Evolutionary conservation across 768 basidiomycete species (phyloP).

Genomic region (Tulasnella sp.): DNA sequence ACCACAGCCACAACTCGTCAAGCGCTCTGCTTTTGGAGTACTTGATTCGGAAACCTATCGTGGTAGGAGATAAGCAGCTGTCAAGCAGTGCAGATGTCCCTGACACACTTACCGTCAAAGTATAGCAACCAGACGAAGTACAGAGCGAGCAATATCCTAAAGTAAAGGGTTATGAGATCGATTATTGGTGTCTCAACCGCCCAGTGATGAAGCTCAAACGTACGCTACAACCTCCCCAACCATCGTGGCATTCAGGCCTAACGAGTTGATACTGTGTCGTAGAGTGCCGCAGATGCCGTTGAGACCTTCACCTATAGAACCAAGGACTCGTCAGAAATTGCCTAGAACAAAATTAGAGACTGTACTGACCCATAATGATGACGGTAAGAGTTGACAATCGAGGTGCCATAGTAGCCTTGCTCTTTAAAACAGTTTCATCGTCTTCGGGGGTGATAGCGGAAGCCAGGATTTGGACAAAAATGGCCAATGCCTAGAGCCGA

Average conservation of each 20-base stretch:
- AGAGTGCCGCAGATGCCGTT: constrained; percentile 17
- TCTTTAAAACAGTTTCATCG: neutral
- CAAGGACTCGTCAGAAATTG: neutral
- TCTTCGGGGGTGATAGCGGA: neutral
- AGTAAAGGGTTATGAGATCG: neutral
- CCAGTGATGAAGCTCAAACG: neutral
- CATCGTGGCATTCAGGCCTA: neutral
- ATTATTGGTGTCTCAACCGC: too few relatives aligned
- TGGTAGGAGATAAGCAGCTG: neutral
- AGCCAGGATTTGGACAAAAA: neutral
- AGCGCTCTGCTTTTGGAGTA: neutral
- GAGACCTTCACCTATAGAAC: constrained; percentile 8
- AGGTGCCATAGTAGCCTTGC: neutral
- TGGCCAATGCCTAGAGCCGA: neutral
- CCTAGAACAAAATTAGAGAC: neutral
- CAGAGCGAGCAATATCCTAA: neutral
- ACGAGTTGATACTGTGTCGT: neutral
- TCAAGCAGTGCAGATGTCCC: neutral
- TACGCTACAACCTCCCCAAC: neutral
- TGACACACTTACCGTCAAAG: constrained; percentile 3
- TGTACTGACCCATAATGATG: neutral
- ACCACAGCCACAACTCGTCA: neutral
- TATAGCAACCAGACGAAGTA: constrained; percentile 15
- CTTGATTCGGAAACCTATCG: neutral
- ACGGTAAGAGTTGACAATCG: constrained; percentile 1